Evolutionary conservation across 208 protist genomes (phyloP), one percentile per base, ranked within the genome.

Genomic region (Trypanosoma melophagium): DNA sequence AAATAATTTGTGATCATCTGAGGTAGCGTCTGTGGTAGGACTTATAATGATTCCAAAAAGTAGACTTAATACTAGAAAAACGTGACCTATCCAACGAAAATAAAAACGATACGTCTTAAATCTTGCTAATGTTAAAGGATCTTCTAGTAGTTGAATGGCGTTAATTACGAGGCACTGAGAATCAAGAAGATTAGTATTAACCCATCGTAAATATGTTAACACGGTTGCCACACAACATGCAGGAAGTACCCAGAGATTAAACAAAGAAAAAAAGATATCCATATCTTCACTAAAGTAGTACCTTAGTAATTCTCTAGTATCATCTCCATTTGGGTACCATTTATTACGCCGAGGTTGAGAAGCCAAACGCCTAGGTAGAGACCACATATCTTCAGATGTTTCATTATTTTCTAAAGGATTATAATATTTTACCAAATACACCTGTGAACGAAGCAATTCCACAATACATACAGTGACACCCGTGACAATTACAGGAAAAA

Each of bases 381-480:
- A 31, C 52, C 13, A 58, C 17, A n/a, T 47, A 1, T 47, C 42
- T 10, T 21, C 38, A 28, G 21, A 22, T 45, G 25, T 66, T 9
- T 54, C 44, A 66, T 45, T 60, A 12, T 25, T 45, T 25, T n/a
- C 40, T 16, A 31, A n/a, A 59, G 54, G 77, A 41, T 66, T 65
- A 60, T 78, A 58, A 56, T 80, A 60, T 16, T 60, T 69, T 0
- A 88, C 79, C 60, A 93, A 60, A 67, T 80, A 83, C 31, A 90
- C 68, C 60, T 93, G 87, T 28, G 87, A 74, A 5, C 81, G 76
- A 63, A 93, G 69, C 41, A 90, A 71, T 70, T 90, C 84, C 28
- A 74, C 76, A 16, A 81, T 63, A 76, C 81, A 90, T 10, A 75
- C 52, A 22, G 79, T 60, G 8, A 61, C 75, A 10, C 80, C 87